Evolutionary conservation across 2,329 filamentous ascomycete species (phyloP), one percentile per base, ranked within the genome.

Genomic region (Diplodia mutila): DNA sequence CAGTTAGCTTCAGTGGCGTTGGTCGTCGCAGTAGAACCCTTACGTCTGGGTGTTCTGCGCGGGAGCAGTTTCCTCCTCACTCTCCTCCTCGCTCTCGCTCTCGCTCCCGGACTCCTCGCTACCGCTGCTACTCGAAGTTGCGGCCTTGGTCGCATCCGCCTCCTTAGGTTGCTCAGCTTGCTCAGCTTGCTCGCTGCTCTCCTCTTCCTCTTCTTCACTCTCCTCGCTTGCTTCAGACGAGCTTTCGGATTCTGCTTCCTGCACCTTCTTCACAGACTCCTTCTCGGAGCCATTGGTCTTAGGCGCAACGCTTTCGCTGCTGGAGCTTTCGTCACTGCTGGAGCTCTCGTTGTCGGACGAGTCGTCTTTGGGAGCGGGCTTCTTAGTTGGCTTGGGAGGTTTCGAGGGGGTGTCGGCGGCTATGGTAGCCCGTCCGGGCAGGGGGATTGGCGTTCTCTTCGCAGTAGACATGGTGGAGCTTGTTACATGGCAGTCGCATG

Each of bases 21-120:
- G 53, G 69, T 54, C 16, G 65, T 57, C 51, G 72, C 64, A 67
- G 73, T 71, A 42, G 70, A 71, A 21, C 69, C 65, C 25, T 72
- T 65, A 67, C 72, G 67, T 70, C 70, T n/a, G n/a, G n/a, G n/a
- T n/a, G n/a, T n/a, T n/a, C n/a, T 53, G 53, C 66, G 39, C 5
- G 46, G 55, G 23, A n/a, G 55, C 8, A 37, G 59, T 14, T 34
- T 49, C 66, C 12, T 69, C 72, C 51, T 77, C 75, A 14, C 75
- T 75, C 21, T 80, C 75, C 23, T 77, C 77, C 34, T 81, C 79
- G 64, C 77, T 80, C 23, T 76, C 77, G 42, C 42, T 46, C 32
- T 34, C 32, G 8, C 73, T 75, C 70, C 49, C 61, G 34, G 59
- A 67, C n/a, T 53, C 49, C n/a, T 68, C 54, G n/a, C 55, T 57